Base-by-base conservation (phyloP, 2,329 filamentous ascomycete species). In the Ascochyta koolunga region DNA sequence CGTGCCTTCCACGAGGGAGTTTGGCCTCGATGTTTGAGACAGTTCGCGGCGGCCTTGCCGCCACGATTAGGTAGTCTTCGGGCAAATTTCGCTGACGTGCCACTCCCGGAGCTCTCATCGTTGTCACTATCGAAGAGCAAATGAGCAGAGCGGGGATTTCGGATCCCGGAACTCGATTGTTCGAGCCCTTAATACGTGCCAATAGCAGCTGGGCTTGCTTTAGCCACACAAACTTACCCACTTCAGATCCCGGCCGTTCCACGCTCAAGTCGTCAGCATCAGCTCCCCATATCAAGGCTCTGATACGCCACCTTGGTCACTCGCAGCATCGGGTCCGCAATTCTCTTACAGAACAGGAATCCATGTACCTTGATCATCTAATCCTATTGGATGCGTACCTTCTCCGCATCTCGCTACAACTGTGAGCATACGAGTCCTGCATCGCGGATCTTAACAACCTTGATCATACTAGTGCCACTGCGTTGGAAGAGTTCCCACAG, bases 241-340 rank as follows among this genome's bases (percentile, higher is more conserved):
- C 5, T 24, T 5, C 36, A 27, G 19, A 32, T 7, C 31, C 40
- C 35, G 51, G 40, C 18, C 10, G 1, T 10, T 37, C 51, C 44
- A 33, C 40, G 22, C 7, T 22, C 45, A 40, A 18, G 36, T 54
- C 40, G 45, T 49, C 45, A 54, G 45, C 45, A 40, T 45, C 16
- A 27, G 33, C 27, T 25, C 37, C 37, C 11, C n/a, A 51, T 22
- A 16, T 56, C 39, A n/a, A 55, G 22, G 45, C n/a, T 46, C 8
- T 50, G 41, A 50, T 50, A 41, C 45, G 45, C 16, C 35, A n/a
- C 22, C 10, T 25, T 22, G 32, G 31, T 21, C 38, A n/a, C 45
- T 49, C 37, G 24, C 56, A 60, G 43, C 37, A 59, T 58, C 67
- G 66, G 65, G 27, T 68, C 67, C 65, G 65, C 67, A 69, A 52